Percentiles rank a stretch among this genome's conserved stretches.
Evolutionary conservation across 2,329 filamentous ascomycete species (phyloP).

Genomic region (Nigrospora osmanthi): DNA sequence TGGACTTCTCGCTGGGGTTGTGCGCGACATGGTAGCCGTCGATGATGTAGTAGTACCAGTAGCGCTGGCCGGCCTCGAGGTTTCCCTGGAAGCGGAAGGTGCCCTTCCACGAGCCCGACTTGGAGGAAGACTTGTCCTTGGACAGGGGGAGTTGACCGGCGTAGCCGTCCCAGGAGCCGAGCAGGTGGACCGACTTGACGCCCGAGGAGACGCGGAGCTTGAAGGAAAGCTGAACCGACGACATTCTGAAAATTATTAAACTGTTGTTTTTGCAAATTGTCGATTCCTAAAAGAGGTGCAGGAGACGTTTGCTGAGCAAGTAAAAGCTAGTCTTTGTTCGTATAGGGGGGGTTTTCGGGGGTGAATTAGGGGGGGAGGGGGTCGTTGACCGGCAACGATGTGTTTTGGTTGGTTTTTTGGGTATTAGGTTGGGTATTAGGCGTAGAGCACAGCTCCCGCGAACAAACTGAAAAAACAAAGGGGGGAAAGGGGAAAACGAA

Average conservation of each 20-base stretch:
- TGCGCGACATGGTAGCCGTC: constrained; percentile 97
- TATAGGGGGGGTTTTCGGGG: constrained; percentile 28
- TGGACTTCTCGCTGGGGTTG: constrained; percentile 84
- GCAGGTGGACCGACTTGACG: constrained; percentile 94
- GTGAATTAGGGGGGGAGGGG: constrained; percentile 30
- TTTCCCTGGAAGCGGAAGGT: constrained; percentile 94
- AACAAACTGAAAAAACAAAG: constrained; percentile 27
- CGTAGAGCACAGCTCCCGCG: constrained; percentile 49
- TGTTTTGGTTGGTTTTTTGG: constrained; percentile 22
- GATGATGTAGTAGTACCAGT: constrained; percentile 99
- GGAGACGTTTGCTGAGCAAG: constrained; percentile 42
- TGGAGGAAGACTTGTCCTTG: constrained; percentile 75
- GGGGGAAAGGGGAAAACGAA: constrained; percentile 40
- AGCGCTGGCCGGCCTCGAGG: constrained; percentile 80
- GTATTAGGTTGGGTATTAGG: constrained; percentile 25
- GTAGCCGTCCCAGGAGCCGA: constrained; percentile 99
- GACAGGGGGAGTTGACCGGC: constrained; percentile 87
- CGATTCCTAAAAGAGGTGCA: constrained; percentile 28
- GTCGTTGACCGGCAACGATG: constrained; percentile 43
- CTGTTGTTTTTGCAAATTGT: constrained; percentile 28
- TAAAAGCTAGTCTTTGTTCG: constrained; percentile 45
- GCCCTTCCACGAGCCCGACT: constrained; percentile 88
- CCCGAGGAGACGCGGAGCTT: constrained; percentile 90
- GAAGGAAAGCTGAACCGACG: constrained; percentile 90
- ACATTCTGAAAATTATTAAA: constrained; percentile 54